Evolutionary conservation across 768 basidiomycete species (phyloP).

Genomic region (Lactarius indigo): DNA sequence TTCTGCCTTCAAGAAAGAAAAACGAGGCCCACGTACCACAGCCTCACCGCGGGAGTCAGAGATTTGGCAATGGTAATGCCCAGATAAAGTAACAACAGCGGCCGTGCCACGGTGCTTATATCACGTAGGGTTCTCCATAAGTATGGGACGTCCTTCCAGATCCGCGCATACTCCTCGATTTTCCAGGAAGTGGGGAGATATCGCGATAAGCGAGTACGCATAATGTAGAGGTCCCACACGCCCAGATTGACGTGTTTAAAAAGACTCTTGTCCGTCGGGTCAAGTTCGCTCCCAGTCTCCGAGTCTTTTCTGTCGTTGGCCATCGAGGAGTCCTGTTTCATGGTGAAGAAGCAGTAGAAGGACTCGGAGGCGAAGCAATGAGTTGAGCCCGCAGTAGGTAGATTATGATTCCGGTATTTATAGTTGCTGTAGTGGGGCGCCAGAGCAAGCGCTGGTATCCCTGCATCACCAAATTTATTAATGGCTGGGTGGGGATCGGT

Average conservation of each 20-base stretch:
- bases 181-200: background rate
- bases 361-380: no score
- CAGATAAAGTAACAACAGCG: constrained; percentile 12
- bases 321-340: background rate
- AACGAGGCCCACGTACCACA: constrained; percentile 6
- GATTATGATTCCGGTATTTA: background rate
- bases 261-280: background rate
- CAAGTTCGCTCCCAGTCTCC: background rate
- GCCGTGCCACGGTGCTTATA: background rate
- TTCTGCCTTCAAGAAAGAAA: background rate
- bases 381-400: no score
- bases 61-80: background rate
- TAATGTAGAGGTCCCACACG: background rate
- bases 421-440: background rate
- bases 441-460: no score
- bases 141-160: background rate
- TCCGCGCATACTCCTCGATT: background rate
- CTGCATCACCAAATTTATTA: background rate
- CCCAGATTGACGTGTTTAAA: background rate
- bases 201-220: background rate
- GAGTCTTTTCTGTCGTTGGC: background rate
- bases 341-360: background rate
- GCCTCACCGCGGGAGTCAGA: constrained; percentile 6
- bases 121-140: constrained; percentile 46
- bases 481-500: background rate